Evolutionary conservation across 345 rosid species (phyloP).

Genomic region (Gynandropsis gynandra): DNA sequence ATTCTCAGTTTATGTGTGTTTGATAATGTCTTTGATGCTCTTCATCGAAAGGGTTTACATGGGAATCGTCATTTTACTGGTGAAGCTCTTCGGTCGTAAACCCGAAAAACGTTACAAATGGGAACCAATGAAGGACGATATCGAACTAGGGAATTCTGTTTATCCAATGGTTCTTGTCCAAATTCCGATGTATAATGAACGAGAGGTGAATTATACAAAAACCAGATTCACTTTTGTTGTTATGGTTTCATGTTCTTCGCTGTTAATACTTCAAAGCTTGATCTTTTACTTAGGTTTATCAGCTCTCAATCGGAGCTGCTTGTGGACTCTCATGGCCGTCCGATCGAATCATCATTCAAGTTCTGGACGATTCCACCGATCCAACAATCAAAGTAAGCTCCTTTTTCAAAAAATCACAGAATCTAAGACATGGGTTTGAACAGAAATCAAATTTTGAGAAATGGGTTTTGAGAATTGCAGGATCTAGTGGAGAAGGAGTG

Average conservation of each 20-base stretch:
- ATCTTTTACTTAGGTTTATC: constrained; percentile 52
- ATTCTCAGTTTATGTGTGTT: constrained; percentile 54
- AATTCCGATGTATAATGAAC: constrained; percentile 96
- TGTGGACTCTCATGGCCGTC: constrained; percentile 98
- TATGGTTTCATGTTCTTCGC: too few relatives aligned
- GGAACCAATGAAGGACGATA: constrained; percentile 80
- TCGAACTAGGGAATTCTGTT: constrained; percentile 68
- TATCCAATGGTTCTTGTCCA: constrained; percentile 91
- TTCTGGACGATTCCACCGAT: constrained; percentile 94
- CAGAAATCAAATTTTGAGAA: not conserved
- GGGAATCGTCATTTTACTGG: constrained; percentile 57
- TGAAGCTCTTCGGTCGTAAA: constrained; percentile 68
- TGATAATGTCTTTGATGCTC: constrained; percentile 83
- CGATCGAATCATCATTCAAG: constrained; percentile 78
- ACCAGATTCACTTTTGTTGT: not conserved
- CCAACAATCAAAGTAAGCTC: constrained; percentile 60
- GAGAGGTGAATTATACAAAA: constrained; percentile 45
- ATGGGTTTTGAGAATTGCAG: constrained; percentile 28
- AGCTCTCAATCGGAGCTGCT: constrained; percentile 86
- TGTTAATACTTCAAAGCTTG: not conserved
- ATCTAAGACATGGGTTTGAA: constrained; percentile 3
- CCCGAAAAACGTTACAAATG: constrained; percentile 78
- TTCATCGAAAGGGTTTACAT: constrained; percentile 83
- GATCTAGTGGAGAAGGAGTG: constrained; percentile 85
- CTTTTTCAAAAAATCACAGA: not conserved